Percentiles rank a stretch among this genome's conserved stretches.
Conservation (phyloP, 305 asterid species). For the Rubia tinctorum region DNA sequence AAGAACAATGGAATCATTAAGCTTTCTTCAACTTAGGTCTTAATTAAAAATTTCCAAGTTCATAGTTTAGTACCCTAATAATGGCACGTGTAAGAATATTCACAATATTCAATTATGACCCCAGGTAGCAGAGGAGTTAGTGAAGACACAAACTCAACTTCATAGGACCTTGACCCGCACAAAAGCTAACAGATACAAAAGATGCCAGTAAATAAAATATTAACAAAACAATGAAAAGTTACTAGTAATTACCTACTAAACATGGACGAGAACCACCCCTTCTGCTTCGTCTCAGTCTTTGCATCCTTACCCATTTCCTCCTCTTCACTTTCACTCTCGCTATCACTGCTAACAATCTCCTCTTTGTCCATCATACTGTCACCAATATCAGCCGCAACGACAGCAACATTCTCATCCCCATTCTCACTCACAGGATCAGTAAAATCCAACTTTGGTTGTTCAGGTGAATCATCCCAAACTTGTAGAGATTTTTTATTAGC, state of each 20-base stretch:
- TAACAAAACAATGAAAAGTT: not conserved
- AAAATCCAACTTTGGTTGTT: conserved; percentile 65
- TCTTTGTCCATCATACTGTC: conserved; percentile 98
- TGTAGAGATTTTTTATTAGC: conserved; percentile 65
- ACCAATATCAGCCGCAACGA: conserved; percentile 57
- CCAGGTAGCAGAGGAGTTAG: not conserved
- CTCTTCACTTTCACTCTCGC: conserved; percentile 69
- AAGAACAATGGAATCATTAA: too few relatives aligned
- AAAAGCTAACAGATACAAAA: too few relatives aligned
- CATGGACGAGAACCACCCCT: conserved; percentile 95
- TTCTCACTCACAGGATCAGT: conserved; percentile 73
- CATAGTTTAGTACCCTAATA: too few relatives aligned
- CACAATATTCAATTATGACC: not conserved
- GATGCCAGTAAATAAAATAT: too few relatives aligned
- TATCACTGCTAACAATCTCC: conserved; percentile 75
- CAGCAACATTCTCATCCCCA: conserved; percentile 54
- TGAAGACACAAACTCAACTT: too few relatives aligned
- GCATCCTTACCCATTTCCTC: conserved; percentile 45
- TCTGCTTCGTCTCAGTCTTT: conserved; percentile 55
- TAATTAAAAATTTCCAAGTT: too few relatives aligned
- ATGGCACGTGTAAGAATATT: not conserved
- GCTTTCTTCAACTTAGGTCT: too few relatives aligned
- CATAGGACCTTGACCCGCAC: too few relatives aligned
- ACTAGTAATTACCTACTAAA: conserved; percentile 57
- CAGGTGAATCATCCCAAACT: conserved; percentile 89